Conservation (phyloP, 768 basidiomycete genomes). For the Suillus tomentosus region DNA sequence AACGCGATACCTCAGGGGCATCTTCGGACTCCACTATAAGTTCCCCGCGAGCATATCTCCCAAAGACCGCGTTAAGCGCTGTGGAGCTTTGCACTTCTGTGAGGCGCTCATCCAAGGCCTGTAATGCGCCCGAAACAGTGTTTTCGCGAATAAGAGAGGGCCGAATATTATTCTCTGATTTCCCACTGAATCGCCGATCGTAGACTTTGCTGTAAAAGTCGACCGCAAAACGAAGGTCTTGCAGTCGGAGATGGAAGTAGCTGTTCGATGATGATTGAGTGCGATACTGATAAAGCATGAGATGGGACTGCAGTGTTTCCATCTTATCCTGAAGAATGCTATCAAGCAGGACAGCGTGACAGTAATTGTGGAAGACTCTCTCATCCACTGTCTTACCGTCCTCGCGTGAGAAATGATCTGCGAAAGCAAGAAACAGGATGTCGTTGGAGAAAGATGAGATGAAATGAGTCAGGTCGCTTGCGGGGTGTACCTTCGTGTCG, state of each 20-base stretch:
- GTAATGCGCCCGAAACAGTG: constrained; percentile 65
- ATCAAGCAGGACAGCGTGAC: constrained; percentile 78
- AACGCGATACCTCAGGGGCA: constrained; percentile 30
- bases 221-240: constrained; percentile 72
- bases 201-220: constrained; percentile 80
- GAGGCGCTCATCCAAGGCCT: constrained; percentile 61
- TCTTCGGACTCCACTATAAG: constrained; percentile 30
- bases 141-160: constrained; percentile 73
- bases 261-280: constrained; percentile 56
- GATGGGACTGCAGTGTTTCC: constrained; percentile 71
- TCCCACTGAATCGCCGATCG: constrained; percentile 73
- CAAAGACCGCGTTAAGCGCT: constrained; percentile 37
- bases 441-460: constrained; percentile 88
- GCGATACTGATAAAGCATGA: constrained; percentile 71
- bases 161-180: constrained; percentile 62
- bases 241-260: constrained; percentile 67
- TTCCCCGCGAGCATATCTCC: constrained; percentile 60
- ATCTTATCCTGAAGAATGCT: constrained; percentile 92
- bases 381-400: constrained; percentile 61
- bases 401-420: constrained; percentile 71
- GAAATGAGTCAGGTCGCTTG: constrained; percentile 79
- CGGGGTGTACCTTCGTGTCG: constrained; percentile 64
- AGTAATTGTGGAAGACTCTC: constrained; percentile 65
- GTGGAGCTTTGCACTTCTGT: constrained; percentile 39
- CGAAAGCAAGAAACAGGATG: constrained; percentile 75